Evolutionary conservation across 225 moss, liverwort and hornwort species (phyloP), one percentile per base, ranked within the genome.

Genomic region (Pleurozium schreberi): DNA sequence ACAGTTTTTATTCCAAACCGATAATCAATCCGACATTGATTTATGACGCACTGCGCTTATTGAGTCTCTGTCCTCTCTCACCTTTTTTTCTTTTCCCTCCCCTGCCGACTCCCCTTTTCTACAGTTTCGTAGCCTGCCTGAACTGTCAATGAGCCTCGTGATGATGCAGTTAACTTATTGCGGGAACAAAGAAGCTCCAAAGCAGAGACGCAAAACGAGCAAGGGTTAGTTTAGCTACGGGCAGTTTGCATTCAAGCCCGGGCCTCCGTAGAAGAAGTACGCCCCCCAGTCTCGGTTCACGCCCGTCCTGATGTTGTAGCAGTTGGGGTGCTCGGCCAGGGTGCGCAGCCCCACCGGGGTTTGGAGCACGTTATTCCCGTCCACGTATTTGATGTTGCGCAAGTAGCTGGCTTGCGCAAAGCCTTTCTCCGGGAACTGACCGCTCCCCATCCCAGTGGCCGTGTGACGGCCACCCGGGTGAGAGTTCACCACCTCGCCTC

Each of bases 401-500:
- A 93, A 59, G 87, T 94, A 94, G 87, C 94, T 90, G 26, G 94
- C 94, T 81, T 89, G 85, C 20, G 89, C 91, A 43, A 94, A 94
- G 6, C 94, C 94, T 64, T 86, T 89, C 70, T 90, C 91, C 49
- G 94, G 93, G 71, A 94, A 94, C 81, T 92, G 93, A 8, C 94
- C 94, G 42, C 94, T 94, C 8, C 94, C 94, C 94, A 94, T 94
- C 20, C 86, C 57, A 19, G 94, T 94, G 66, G 91, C 86, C 59
- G 93, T 93, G 86, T 94, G 94, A 81, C n/a, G 90, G 6, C 94
- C 94, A 11, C 82, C 86, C 18, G 90, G 91, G 27, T 83, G 80
- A 25, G 93, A 90, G 71, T 94, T 94, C 76, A 94, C 92, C 86
- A 94, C 94, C 89, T 94, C 94, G 57, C 94, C 94, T 89, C 94